A percentile compares a stretch with the other conserved stretches of the same genome.
phyloP scores from a whole-genome alignment of 495 filamentous ascomycete genomes.

The Aspergillus wentii region DNA sequence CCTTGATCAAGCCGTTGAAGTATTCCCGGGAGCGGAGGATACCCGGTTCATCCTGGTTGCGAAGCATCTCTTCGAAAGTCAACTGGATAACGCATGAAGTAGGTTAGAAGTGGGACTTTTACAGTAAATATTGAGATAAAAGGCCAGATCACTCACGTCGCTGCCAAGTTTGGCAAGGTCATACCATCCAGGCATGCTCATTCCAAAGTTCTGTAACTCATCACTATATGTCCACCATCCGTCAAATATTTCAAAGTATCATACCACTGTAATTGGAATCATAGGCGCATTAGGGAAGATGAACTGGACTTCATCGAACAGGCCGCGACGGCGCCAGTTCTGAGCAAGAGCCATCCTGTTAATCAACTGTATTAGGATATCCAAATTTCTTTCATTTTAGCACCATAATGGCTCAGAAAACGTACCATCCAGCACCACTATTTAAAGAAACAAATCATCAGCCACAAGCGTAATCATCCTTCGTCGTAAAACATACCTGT shows the following conservation, averaged over 20 bases:
- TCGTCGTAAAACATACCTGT: conserved; percentile 47
- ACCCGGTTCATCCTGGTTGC: conserved; percentile 71
- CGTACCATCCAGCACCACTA: conserved; percentile 67
- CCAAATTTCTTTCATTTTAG: too few species aligned
- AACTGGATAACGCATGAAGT: conserved; percentile 21
- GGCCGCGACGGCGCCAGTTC: conserved; percentile 79
- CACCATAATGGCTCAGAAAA: background rate
- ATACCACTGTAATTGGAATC: conserved; percentile 84
- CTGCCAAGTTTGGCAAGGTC: conserved; percentile 64
- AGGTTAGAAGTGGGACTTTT: background rate
- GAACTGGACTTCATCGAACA: conserved; percentile 87
- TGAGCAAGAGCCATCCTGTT: conserved; percentile 70
- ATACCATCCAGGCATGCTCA: conserved; percentile 90
- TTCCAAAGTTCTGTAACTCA: conserved; percentile 61
- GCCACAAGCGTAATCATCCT: conserved; percentile 2
- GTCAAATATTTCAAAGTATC: too few species aligned
- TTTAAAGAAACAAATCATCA: conserved; percentile 8
- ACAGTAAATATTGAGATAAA: background rate
- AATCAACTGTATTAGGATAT: too few species aligned
- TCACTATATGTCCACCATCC: background rate
- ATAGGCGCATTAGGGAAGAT: conserved; percentile 89
- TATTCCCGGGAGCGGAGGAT: conserved; percentile 68
- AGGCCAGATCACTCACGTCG: conserved; percentile 28
- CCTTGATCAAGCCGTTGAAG: conserved; percentile 76
- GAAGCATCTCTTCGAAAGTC: conserved; percentile 43